Conservation (phyloP, 129 eudicot genomes). For the Flaveria trinervia region DNA sequence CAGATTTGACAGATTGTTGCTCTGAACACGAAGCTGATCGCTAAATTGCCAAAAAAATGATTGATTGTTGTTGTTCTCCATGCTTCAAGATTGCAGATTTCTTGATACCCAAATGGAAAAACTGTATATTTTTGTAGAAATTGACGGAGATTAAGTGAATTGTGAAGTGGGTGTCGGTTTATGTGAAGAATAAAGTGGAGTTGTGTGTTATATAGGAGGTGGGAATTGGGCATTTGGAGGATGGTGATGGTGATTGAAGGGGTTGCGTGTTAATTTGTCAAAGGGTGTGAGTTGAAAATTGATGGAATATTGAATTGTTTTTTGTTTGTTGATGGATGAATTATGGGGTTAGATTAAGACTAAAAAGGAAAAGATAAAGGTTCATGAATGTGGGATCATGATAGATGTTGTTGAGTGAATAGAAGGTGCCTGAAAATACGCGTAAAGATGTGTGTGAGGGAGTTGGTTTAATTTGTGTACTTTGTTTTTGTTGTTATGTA, state of each 20-base stretch:
- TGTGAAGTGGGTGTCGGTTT: conserved; percentile 29
- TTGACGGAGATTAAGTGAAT: neutral
- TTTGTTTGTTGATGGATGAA: neutral
- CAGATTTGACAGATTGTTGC: conserved; percentile 54
- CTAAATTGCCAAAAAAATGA: conserved; percentile 88
- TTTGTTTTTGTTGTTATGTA: conserved; percentile 18
- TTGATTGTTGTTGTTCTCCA: conserved; percentile 55
- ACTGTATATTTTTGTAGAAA: neutral
- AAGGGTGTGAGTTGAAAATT: neutral
- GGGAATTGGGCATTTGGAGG: neutral
- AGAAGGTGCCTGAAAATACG: conserved; percentile 6
- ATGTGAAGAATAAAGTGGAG: neutral
- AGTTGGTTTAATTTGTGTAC: neutral
- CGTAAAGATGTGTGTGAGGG: neutral
- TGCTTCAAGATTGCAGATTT: conserved; percentile 18
- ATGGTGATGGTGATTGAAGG: neutral
- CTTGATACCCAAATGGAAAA: conserved; percentile 30
- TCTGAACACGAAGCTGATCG: conserved; percentile 79
- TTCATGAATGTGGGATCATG: neutral
- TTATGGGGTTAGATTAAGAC: neutral
- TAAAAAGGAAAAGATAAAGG: neutral
- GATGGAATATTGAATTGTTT: neutral
- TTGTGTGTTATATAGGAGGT: neutral
- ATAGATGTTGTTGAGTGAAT: neutral
- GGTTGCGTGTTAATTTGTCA: conserved; percentile 2